These are phyloP conservation scores for Pochonia chlamydosporia DNA, from an alignment of 2,329 filamentous ascomycete genomes.

Conservation along the genomic window DNA sequence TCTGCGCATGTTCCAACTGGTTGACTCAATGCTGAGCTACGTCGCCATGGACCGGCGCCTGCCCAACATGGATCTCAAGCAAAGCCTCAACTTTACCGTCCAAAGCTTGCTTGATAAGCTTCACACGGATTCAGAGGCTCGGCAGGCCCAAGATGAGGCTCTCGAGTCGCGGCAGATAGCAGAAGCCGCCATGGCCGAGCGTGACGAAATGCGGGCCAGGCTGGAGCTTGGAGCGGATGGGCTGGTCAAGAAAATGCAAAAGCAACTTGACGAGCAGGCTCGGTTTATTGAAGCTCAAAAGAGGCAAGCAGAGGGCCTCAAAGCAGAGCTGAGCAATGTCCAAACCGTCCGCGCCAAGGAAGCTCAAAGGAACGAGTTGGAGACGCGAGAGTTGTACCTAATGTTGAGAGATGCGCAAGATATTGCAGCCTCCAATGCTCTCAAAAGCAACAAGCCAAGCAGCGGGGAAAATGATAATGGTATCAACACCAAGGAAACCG, in stretches of 20 bases:
- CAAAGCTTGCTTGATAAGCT: conserved; percentile 92
- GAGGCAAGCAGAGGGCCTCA: conserved; percentile 80
- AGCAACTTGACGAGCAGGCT: conserved; percentile 87
- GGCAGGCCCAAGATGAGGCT: conserved; percentile 86
- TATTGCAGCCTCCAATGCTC: conserved; percentile 80
- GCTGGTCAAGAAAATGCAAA: conserved; percentile 85
- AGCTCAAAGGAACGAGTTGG: conserved; percentile 88
- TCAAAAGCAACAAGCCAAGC: conserved; percentile 40
- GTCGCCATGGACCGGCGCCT: conserved; percentile 95
- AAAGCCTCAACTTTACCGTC: conserved; percentile 95
- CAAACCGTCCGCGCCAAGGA: conserved; percentile 85
- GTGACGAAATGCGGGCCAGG: conserved; percentile 87
- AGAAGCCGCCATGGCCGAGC: conserved; percentile 90
- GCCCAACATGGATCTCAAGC: conserved; percentile 96
- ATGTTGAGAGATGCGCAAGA: conserved; percentile 98
- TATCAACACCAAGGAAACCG: conserved; percentile 56
- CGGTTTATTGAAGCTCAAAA: conserved; percentile 84
- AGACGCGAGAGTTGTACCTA: conserved; percentile 92
- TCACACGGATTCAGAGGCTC: conserved; percentile 91
- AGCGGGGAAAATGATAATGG: background rate
- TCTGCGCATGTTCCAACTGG: conserved; percentile 91
- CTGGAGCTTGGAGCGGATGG: conserved; percentile 90
- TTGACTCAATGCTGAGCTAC: conserved; percentile 98
- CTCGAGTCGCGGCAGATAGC: conserved; percentile 87
- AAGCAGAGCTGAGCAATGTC: conserved; percentile 81